Base-by-base conservation (phyloP, 2,329 filamentous ascomycete species). In the Lecanicillium sp. region DNA sequence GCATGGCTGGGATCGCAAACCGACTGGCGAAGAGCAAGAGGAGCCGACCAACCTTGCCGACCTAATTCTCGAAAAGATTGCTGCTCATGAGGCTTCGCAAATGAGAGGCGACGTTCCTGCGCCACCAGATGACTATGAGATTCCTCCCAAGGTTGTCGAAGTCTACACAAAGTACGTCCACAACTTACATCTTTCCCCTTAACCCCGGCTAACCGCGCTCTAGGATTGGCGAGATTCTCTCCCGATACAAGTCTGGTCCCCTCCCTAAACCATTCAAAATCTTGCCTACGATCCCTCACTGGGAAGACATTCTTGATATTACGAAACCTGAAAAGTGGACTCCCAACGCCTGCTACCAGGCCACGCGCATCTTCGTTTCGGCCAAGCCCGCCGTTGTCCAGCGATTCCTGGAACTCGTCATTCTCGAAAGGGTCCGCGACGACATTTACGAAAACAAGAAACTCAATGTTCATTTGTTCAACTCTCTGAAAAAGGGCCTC, bases 221-320 rank as follows among this genome's bases (percentile, higher is more conserved):
- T 29, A 87, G 81, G 65, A 81, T 95, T 50, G 90, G 89, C 44
- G 71, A 89, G 48, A 83, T 96, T 44, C 73, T 98, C 43, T 88
- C 86, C 18, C 79, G 90, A 47, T 96, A 95, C 69, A 95, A 94
- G 64, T 90, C 85, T 12, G 92, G 92, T n/a, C 90, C 90, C 48
- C 73, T 98, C 22, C 92, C 92, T 15, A 98, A 98, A 63, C 90
- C 90, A 1, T 94, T 98, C 73, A 96, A 96, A 64, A 88, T 96
- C 47, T 74, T 98, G 8, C 92, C 92, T 3, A 89, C 88, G 1
- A 78, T 96, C 12, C 88, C 88, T 7, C 61, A 92, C 52, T 96
- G 89, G 88, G 85, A 92, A 56, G 84, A 87, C 15, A 84, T 95
- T 28, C 76, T 95, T 50, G 72, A 80, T 46, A 77, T 94, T 40